Conservation (phyloP, 2,329 filamentous ascomycete species). For the Aspergillus fructus region DNA sequence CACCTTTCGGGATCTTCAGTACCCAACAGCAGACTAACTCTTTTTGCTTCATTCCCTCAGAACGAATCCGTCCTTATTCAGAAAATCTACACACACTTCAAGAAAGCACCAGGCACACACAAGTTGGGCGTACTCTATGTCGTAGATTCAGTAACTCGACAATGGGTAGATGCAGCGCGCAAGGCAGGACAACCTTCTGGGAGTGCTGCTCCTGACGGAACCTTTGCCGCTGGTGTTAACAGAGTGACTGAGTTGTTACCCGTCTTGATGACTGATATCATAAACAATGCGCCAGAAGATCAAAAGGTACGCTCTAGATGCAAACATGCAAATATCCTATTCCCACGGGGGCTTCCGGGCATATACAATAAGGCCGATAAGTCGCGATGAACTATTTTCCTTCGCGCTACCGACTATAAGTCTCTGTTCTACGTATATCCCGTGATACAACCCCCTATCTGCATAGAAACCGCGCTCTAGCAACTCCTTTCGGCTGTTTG, state of each 20-base stretch:
- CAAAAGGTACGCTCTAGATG: conserved; percentile 82
- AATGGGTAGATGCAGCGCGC: conserved; percentile 96
- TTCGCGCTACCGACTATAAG: conserved; percentile 29
- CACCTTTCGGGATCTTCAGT: neutral
- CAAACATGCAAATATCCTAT: conserved; percentile 22
- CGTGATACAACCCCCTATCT: conserved; percentile 21
- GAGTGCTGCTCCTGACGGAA: conserved; percentile 81
- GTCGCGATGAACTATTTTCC: conserved; percentile 27
- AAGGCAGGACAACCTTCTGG: conserved; percentile 78
- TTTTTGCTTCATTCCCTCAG: conserved; percentile 48
- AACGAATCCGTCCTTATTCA: conserved; percentile 93
- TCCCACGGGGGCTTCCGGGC: conserved; percentile 31
- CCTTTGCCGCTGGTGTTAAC: conserved; percentile 91
- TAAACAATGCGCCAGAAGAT: conserved; percentile 81
- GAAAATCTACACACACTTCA: conserved; percentile 96
- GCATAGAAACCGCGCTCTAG: conserved; percentile 26
- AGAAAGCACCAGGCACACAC: conserved; percentile 89
- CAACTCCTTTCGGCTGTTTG: conserved; percentile 19
- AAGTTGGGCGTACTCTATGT: conserved; percentile 99
- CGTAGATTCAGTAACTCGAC: conserved; percentile 98
- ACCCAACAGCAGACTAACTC: conserved; percentile 26
- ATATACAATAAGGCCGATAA: conserved; percentile 24
- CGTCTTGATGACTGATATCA: conserved; percentile 91
- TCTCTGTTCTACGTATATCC: conserved; percentile 26
- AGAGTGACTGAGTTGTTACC: conserved; percentile 95